Evolutionary conservation across 371 early-diverging fungal genomes (phyloP), one percentile per base, ranked within the genome.

Genomic region (Mucor piriformis): DNA sequence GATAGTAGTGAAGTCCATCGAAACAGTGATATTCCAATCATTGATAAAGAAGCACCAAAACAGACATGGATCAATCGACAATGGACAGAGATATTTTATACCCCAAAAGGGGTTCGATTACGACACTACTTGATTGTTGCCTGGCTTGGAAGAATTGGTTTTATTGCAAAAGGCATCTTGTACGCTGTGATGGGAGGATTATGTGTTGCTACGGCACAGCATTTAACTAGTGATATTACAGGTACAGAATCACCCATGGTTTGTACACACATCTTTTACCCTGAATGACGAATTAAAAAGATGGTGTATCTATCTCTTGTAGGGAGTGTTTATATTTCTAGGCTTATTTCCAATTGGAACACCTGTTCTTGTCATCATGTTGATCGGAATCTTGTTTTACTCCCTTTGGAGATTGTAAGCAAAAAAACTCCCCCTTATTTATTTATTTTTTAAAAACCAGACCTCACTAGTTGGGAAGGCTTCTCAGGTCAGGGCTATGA

Each of bases 111-210:
- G 4, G 46, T 46, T 10, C 21, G 46, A 3, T 24, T 46, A 24
- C 16, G 24, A 11, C 53, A 40, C 37, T 25, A 38, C 11, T 18
- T 29, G 18, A 43, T 54, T 18, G 61, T 66, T 6, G 55, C 12
- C 24, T 60, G 44, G 61, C 16, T 70, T 3, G 72, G 72, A 5
- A 55, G 66, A 20, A 49, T 66, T 18, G 72, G 72, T 3, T 71
- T 71, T 50, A 59, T 64, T 4, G 50, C 64, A 38, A 71, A 71
- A 50, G 72, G 72, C 1, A 35, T 66, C 10, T 61, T 71, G 6
- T 71, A 71, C 32, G 64, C 59, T 18, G 58, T 71, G 40, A 64
- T 71, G 52, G 72, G 67, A 38, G 67, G 63, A 2, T 27, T 71
- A 42, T 64, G 68, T 48, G 54, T 59, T 33, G 34, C 57, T 10